Evolutionary conservation across 176 grass and related monocot species (phyloP).

Genomic region (Thalia dealbata): DNA sequence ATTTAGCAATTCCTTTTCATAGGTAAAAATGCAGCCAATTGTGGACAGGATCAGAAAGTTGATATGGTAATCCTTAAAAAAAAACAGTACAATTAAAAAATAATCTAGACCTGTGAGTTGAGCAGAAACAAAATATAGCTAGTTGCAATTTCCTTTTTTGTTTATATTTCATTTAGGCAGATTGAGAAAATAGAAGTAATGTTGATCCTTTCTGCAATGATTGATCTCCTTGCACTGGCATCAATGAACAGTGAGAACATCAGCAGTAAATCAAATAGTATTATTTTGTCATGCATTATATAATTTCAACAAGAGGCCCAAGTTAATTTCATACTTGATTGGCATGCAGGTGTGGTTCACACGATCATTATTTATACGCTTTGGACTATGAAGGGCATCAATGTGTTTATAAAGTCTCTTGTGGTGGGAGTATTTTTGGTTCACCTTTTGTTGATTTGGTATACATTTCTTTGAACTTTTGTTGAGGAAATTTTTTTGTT

Average conservation of each 20-base stretch:
- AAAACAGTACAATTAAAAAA: neutral
- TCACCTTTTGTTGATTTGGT: slow-evolving; percentile 65
- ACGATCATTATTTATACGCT: slow-evolving; percentile 76
- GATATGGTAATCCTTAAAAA: slow-evolving; percentile 73
- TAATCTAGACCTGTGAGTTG: neutral
- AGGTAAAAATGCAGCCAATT: slow-evolving; percentile 94
- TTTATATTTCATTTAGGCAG: neutral
- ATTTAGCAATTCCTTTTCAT: slow-evolving; percentile 15
- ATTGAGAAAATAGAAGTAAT: neutral
- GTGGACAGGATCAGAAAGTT: slow-evolving; percentile 54
- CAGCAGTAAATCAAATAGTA: neutral
- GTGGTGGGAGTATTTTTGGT: slow-evolving; percentile 95
- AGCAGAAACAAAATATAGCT: neutral
- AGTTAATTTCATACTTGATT: slow-evolving; percentile 1
- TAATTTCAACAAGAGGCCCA: neutral
- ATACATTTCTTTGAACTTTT: slow-evolving; percentile 5
- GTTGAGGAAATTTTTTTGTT: neutral
- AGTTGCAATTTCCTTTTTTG: neutral
- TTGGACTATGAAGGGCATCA: slow-evolving; percentile 61
- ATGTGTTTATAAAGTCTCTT: slow-evolving; percentile 64
- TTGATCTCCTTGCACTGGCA: neutral
- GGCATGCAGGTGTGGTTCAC: slow-evolving; percentile 73
- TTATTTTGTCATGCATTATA: neutral
- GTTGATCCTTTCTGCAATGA: neutral
- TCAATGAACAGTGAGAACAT: neutral